Evolutionary conservation across 2,329 filamentous ascomycete species (phyloP).

Genomic region (Amylocarpus encephaloides): DNA sequence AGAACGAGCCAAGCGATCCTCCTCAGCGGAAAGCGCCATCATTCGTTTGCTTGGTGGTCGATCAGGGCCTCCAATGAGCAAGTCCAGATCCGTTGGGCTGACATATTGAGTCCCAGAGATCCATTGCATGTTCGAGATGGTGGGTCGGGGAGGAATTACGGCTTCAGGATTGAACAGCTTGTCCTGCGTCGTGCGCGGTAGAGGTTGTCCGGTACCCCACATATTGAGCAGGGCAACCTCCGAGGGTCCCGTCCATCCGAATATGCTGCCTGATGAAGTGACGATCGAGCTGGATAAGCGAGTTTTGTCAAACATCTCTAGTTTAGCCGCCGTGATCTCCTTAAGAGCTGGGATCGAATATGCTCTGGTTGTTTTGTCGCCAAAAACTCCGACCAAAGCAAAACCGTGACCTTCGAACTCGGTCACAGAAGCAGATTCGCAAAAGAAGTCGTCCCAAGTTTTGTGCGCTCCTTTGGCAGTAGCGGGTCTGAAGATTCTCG

Average conservation of each 20-base stretch:
- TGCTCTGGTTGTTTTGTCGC: slow-evolving; percentile 70
- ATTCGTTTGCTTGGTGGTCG: slow-evolving; percentile 84
- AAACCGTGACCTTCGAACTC: slow-evolving; percentile 69
- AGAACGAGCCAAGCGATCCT: slow-evolving; percentile 54
- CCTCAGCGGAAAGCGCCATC: slow-evolving; percentile 70
- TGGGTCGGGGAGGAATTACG: slow-evolving; percentile 71
- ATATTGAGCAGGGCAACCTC: slow-evolving; percentile 78
- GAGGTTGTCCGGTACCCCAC: slow-evolving; percentile 67
- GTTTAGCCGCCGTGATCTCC: slow-evolving; percentile 64
- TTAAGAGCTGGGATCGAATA: slow-evolving; percentile 85
- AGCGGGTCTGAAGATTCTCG: slow-evolving; percentile 82
- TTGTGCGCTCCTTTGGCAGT: slow-evolving; percentile 86
- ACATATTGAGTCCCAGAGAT: slow-evolving; percentile 91
- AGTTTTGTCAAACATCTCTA: slow-evolving; percentile 67
- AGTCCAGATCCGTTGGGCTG: slow-evolving; percentile 77
- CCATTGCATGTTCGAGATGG: slow-evolving; percentile 95
- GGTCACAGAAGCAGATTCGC: slow-evolving; percentile 72
- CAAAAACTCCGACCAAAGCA: slow-evolving; percentile 78
- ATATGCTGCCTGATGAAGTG: slow-evolving; percentile 70
- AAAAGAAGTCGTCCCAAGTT: slow-evolving; percentile 74
- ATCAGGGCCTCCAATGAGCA: slow-evolving; percentile 83
- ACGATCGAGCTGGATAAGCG: slow-evolving; percentile 66
- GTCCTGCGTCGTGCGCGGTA: slow-evolving; percentile 59
- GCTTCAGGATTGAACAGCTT: slow-evolving; percentile 72
- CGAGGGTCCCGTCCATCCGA: slow-evolving; percentile 83